Evolutionary conservation across 2,329 filamentous ascomycete genomes (phyloP), one percentile per base, ranked within the genome.

Genomic region (Paracorniculantispora psalliotae): DNA sequence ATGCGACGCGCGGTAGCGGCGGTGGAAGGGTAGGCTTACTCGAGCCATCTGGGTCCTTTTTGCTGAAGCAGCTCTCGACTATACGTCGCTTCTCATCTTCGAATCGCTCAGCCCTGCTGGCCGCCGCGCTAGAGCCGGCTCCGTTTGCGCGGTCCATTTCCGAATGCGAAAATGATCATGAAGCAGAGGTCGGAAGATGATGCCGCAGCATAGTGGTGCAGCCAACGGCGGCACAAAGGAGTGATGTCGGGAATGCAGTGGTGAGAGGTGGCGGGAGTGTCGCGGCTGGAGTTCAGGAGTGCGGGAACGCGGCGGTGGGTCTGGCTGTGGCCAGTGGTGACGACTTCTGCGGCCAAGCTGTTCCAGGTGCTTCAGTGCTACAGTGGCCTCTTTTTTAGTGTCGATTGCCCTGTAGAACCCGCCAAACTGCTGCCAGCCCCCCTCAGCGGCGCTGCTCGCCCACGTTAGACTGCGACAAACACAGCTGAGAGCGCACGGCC

Each of bases 41-140:
- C 61, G 91, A 88, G 65, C 92, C 92, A 75, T 96, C 90, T 44
- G 85, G 81, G 71, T 97, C 94, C 68, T 87, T 88, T 78, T 96
- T 97, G 73, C 80, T 84, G 78, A 97, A 99, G 77, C 92, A 97
- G 75, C 90, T 96, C 63, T 96, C 90, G 64, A 96, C 88, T 68
- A 99, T 97, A 71, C 94, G 86, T 72, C 85, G 83, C 81, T 97
- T 96, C 81, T 99, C 94, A 70, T 97, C 92, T 74, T 99, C 94
- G 73, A 97, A 99, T 67, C 86, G 85, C 77, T 96, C 91, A 58
- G 93, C 93, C 66, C 72, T 72, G 62, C 65, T 70, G 65, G 68
- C 66, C 64, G 71, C 67, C 59, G 71, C 65, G 64, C 67, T 68
- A 59, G 68, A 68, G 65, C 71, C 69, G 63, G 68, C 67, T 66